These are phyloP conservation scores for Fusarium denticulatum DNA, from an alignment of 2,329 filamentous ascomycete genomes.

Conservation along the genomic window DNA sequence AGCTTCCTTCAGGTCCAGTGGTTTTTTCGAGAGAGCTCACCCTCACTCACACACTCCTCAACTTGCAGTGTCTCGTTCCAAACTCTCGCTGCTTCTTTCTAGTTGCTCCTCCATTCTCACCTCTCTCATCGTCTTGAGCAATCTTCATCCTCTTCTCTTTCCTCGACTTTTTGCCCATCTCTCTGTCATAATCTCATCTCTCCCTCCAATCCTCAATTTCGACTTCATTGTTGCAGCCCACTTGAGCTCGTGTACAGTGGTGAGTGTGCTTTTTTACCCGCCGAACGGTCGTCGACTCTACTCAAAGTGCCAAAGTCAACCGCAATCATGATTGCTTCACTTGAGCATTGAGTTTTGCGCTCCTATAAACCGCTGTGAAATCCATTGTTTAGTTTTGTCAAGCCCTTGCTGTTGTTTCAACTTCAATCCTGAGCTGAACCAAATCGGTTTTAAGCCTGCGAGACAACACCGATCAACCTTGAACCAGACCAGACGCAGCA, in stretches of 20 bases:
- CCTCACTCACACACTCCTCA: conserved; percentile 32
- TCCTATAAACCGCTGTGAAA: conserved; percentile 21
- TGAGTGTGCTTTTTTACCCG: conserved; percentile 38
- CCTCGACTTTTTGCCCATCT: conserved; percentile 30
- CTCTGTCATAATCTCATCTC: conserved; percentile 35
- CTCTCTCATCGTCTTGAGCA: conserved; percentile 34
- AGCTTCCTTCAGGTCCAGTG: conserved; percentile 39
- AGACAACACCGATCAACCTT: conserved; percentile 20
- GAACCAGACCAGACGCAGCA: conserved; percentile 1
- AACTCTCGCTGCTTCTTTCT: conserved; percentile 34
- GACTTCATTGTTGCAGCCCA: conserved; percentile 38
- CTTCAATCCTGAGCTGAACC: conserved; percentile 17
- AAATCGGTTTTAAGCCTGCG: conserved; percentile 26
- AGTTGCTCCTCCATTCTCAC: conserved; percentile 36
- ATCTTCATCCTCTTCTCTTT: conserved; percentile 22
- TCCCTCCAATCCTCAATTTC: conserved; percentile 32
- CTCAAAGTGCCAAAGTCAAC: conserved; percentile 18
- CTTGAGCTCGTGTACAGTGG: conserved; percentile 41
- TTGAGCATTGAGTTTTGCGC: conserved; percentile 1
- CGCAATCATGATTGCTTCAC: conserved; percentile 20
- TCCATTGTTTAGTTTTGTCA: conserved; percentile 7
- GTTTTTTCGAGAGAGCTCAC: conserved; percentile 44
- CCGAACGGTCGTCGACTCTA: conserved; percentile 32
- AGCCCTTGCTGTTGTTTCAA: conserved; percentile 21
- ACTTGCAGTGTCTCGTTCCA: conserved; percentile 30